Base-by-base conservation (phyloP, 2,329 filamentous ascomycete genomes). In the Lachnum nothofagi region DNA sequence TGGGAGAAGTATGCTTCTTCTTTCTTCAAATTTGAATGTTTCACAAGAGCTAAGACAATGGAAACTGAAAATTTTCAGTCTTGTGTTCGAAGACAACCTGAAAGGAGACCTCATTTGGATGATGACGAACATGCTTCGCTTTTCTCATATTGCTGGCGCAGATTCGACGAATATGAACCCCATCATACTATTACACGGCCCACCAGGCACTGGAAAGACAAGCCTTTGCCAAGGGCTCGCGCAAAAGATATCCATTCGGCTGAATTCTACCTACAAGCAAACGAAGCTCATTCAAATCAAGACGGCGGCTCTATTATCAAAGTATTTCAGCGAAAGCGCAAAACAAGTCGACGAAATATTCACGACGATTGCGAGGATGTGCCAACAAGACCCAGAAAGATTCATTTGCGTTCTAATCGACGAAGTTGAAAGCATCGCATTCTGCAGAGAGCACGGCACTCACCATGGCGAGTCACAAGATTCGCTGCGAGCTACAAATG, bases 161-260 rank as follows among this genome's bases (percentile, higher is more conserved):
- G 72, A 89, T 95, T 72, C 95, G 94, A 57, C 90, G 89, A 69
- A 96, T 95, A 53, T 68, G 89, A 97, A 69, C 90, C 93, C 44
- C 87, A 89, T 52, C 86, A 91, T 95, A 57, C 70, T 95, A n/a
- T 91, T 95, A 67, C 91, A 94, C 62, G 89, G 89, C 0, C 88
- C 88, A 0, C 89, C 89, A 0, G 89, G 89, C 53, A 94, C 89
- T 1, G 90, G 90, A 60, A 95, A 95, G 71, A 95, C 89, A 9
- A 91, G 95, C 83, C 72, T 95, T 62, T 91, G 96, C 68, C 97
- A 96, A 77, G 91, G 91, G 12, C 91, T 98, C 22, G 93, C 93
- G 10, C 73, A 77, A 49, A 75, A 74, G 56, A 63, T 76, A 2
- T 67, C 70, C 16, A 74, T 77, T 29, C 66, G 74, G 0, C 63